Evolutionary conservation across 129 eudicot species (phyloP).

Genomic region (Centaurea solstitialis): DNA sequence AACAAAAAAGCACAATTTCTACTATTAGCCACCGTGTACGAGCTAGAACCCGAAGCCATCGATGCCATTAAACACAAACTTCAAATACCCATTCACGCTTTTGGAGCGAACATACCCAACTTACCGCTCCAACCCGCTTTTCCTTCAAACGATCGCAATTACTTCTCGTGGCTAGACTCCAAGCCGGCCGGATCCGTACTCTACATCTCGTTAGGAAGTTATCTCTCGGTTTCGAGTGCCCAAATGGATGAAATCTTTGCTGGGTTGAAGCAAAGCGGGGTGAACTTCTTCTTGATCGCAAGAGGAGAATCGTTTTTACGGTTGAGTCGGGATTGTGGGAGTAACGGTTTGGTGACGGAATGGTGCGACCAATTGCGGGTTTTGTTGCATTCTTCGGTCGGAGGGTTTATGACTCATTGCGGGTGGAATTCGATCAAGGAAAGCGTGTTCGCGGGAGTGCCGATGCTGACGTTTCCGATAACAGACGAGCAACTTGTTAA

Average conservation of each 20-base stretch:
- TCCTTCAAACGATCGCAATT: neutral
- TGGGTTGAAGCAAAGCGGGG: conserved; percentile 40
- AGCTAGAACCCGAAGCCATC: conserved; percentile 13
- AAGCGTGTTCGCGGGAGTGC: conserved; percentile 37
- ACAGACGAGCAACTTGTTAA: conserved; percentile 31
- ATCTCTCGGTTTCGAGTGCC: conserved; percentile 38
- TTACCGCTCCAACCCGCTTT: neutral
- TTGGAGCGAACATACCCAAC: conserved; percentile 35
- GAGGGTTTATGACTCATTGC: conserved; percentile 43
- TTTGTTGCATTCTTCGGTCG: conserved; percentile 24
- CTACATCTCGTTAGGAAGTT: conserved; percentile 56
- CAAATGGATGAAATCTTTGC: conserved; percentile 46
- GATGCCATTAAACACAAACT: conserved; percentile 23
- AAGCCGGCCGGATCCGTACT: conserved; percentile 38
- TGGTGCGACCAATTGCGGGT: conserved; percentile 51
- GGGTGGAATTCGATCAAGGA: conserved; percentile 44
- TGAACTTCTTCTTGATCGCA: conserved; percentile 37
- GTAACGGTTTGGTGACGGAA: conserved; percentile 24
- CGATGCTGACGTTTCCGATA: conserved; percentile 40
- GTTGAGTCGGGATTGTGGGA: conserved; percentile 2
- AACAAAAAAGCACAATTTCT: neutral
- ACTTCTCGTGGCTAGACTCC: conserved; percentile 50
- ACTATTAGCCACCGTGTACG: neutral
- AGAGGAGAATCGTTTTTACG: conserved; percentile 20
- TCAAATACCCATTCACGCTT: conserved; percentile 23